Base-by-base conservation (phyloP, 495 filamentous ascomycete species). In the Hyaloscypha bicolor region DNA sequence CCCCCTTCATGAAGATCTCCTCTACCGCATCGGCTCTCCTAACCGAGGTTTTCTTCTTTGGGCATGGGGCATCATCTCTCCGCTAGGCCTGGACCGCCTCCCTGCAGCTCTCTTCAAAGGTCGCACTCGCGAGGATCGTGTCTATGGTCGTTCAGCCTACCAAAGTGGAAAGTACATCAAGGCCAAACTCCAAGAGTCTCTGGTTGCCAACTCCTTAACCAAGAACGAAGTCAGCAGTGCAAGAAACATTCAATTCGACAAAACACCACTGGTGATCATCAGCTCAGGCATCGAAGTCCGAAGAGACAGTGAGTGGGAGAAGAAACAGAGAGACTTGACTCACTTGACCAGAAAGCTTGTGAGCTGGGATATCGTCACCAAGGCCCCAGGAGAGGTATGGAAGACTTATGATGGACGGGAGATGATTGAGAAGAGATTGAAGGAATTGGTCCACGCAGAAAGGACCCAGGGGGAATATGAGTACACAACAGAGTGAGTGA, bases 351-450 rank as follows among this genome's bases (percentile, higher is more conserved):
- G 86, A 16, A 92, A 91, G 16, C 76, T 97, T 42, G 69, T 91
- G 37, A 82, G 86, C 21, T 99, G 94, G 94, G 94, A 97, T 77
- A 85, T 96, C 60, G 93, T 97, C 1, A 83, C 88, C 56, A 81
- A 89, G 63, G 93, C 94, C 11, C 91, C 93, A n/a, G 91, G 96
- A 77, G 84, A 92, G 69, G 88, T 97, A 0, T 99, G 94, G 94
- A 78, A 75, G 68, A 89, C 87, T 6, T 72, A 79, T 1, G 79
- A 91, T 67, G 94, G 95, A 0, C 78, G 90, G 48, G 75, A 81
- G 62, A 72, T 88, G 3, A 86, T 98, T 75, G 90, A 92, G 76
- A 87, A 88, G 75, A 84, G 89, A 64, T 72, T 96, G 70, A 73
- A 71, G 63, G 65, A 71, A 48, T 51, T 73, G 45, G 69, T 73